Conservation (phyloP, 2,329 filamentous ascomycete species). For the Fusarium incarnatum region DNA sequence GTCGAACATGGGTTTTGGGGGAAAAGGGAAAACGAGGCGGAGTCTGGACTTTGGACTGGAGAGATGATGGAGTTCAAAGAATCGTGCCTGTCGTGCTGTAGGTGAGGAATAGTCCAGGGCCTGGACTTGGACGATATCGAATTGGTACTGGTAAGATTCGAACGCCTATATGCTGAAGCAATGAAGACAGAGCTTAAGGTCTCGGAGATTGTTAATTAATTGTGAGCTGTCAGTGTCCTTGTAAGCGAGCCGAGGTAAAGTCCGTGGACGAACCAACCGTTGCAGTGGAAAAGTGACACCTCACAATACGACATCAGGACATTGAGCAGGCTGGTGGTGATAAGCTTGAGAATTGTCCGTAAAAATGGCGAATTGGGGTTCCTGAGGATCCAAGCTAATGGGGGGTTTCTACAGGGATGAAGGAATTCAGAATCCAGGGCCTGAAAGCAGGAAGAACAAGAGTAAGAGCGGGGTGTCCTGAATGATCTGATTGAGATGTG, state of each 20-base stretch:
- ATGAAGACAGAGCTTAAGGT: neutral
- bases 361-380: neutral
- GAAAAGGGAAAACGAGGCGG: conserved; percentile 27
- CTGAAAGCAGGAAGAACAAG: neutral
- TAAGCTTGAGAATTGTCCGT: conserved; percentile 11
- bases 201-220: conserved; percentile 7
- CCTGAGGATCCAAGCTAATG: neutral
- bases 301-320: conserved; percentile 16
- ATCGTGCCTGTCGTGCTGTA: neutral
- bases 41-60: conserved; percentile 19
- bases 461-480: conserved; percentile 16
- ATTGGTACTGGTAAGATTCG: neutral
- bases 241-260: conserved; percentile 24
- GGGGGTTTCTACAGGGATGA: conserved; percentile 20
- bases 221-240: conserved; percentile 5
- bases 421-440: conserved; percentile 6
- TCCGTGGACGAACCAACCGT: conserved; percentile 1
- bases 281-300: conserved; percentile 26
- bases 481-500: conserved; percentile 35
- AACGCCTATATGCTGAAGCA: neutral
- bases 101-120: neutral
- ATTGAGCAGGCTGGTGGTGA: conserved; percentile 6
- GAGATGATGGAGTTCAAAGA: neutral
- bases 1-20: conserved; percentile 6
- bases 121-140: conserved; percentile 9